Evolutionary conservation across 139 green algal genomes (phyloP), one percentile per base, ranked within the genome.

Genomic region (Deuterostichococcus epilithicus): DNA sequence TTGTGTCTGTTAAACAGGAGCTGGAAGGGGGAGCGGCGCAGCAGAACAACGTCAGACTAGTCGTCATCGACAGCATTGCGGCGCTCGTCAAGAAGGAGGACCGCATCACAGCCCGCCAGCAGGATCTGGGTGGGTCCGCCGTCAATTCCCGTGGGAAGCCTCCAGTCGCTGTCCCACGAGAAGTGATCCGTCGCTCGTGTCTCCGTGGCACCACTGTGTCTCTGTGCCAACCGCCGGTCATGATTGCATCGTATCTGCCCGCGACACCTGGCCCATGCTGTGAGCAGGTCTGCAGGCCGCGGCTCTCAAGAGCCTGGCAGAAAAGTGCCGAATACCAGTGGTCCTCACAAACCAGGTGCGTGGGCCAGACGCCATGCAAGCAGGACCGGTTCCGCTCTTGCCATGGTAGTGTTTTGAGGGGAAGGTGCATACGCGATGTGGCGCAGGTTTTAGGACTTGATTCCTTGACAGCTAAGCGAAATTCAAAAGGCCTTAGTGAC

Each of bases 11-110:
- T n/a, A n/a, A n/a, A n/a, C n/a, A n/a, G n/a, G n/a, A n/a, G n/a
- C n/a, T n/a, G n/a, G n/a, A n/a, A n/a, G n/a, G n/a, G n/a, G n/a
- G n/a, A n/a, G n/a, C n/a, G n/a, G n/a, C n/a, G n/a, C n/a, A n/a
- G n/a, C n/a, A 86, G 34, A 81, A 79, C 66, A 60, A 76, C 3
- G 84, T 91, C 28, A 65, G 80, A 32, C 85, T 97, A 35, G 74
- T 97, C 13, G 37, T 97, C 3, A 70, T 97, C 23, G 93, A 97
- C 84, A 91, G 80, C 69, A 85, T 96, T 59, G 93, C 93, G 1
- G 82, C 88, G 3, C 81, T 96, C 33, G 81, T 88, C 36, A 83
- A 90, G 35, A 82, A 79, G 35, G 78, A 71, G 28, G 35, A 59
- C 5, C 44, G 37, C 39, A 10, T 87, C 13, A 26, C 52, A 10